Conservation (phyloP, 768 basidiomycete species). For the Udeniomyces megalosporus region DNA sequence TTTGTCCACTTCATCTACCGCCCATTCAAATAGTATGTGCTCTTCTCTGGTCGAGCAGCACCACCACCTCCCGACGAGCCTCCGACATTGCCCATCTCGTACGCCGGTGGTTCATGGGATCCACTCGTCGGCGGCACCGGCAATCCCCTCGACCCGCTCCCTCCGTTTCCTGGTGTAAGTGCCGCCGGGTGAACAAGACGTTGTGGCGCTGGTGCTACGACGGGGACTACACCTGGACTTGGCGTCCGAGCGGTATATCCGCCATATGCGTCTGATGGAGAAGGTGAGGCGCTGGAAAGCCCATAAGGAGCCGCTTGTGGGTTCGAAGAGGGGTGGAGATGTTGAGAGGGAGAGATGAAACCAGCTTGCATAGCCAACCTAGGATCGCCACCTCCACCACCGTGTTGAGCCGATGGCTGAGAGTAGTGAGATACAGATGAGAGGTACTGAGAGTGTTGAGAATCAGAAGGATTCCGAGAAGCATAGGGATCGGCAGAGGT, state of each 20-base stretch:
- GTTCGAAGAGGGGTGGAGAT: background rate
- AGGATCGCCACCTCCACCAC: background rate
- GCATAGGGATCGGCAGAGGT: background rate
- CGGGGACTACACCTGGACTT: background rate
- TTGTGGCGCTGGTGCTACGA: no score
- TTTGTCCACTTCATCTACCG: no score
- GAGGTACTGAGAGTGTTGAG: background rate
- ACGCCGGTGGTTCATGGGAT: background rate
- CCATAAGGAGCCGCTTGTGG: no score
- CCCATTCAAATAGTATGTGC: no score
- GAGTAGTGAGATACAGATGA: background rate
- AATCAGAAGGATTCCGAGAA: background rate
- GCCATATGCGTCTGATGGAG: background rate
- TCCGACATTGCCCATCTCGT: background rate
- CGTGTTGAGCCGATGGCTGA: background rate
- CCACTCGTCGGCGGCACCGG: background rate
- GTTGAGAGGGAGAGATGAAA: background rate
- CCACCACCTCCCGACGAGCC: background rate
- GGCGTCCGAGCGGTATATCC: background rate
- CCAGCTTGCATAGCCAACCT: background rate
- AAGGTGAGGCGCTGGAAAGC: no score
- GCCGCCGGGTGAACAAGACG: no score
- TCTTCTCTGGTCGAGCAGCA: no score
- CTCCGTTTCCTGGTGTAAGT: no score
- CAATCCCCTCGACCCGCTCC: no score